Evolutionary conservation across 108 stramenopile genomes (phyloP).

Genomic region (Cyclotella cryptica): DNA sequence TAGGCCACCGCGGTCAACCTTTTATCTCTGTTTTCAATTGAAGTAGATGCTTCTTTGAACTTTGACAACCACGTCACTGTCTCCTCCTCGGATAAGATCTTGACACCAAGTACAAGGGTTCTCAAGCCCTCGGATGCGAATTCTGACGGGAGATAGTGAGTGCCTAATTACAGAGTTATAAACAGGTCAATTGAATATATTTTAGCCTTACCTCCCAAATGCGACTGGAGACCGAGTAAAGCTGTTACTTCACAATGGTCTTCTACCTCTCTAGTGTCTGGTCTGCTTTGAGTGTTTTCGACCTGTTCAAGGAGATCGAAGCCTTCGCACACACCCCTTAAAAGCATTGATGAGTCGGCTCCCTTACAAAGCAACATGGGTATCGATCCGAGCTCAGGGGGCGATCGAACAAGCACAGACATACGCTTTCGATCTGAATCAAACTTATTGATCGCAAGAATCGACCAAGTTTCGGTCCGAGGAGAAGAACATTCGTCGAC

Average conservation of each 20-base stretch:
- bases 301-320: slow-evolving; percentile 28
- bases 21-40: slow-evolving; percentile 79
- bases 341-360: slow-evolving; percentile 93
- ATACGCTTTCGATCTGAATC: slow-evolving; percentile 95
- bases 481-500: slow-evolving; percentile 22
- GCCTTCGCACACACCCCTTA: slow-evolving; percentile 60
- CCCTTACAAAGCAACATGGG: slow-evolving; percentile 91
- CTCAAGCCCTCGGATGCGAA: slow-evolving; percentile 95
- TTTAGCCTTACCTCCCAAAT: slow-evolving; percentile 71
- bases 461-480: slow-evolving; percentile 73
- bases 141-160: slow-evolving; percentile 24
- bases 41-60: slow-evolving; percentile 78
- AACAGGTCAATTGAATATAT: background rate
- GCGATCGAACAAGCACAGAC: slow-evolving; percentile 91
- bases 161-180: background rate
- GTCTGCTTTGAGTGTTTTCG: slow-evolving; percentile 11
- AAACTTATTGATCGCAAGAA: slow-evolving; percentile 95
- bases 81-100: slow-evolving; percentile 83
- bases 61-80: slow-evolving; percentile 77
- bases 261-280: background rate
- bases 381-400: slow-evolving; percentile 73
- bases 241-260: slow-evolving; percentile 64
- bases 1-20: slow-evolving; percentile 76
- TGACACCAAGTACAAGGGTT: slow-evolving; percentile 92
- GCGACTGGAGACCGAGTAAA: slow-evolving; percentile 74